Base-by-base conservation (phyloP, 2,329 filamentous ascomycete genomes). In the Fusarium tanahbumbuense region DNA sequence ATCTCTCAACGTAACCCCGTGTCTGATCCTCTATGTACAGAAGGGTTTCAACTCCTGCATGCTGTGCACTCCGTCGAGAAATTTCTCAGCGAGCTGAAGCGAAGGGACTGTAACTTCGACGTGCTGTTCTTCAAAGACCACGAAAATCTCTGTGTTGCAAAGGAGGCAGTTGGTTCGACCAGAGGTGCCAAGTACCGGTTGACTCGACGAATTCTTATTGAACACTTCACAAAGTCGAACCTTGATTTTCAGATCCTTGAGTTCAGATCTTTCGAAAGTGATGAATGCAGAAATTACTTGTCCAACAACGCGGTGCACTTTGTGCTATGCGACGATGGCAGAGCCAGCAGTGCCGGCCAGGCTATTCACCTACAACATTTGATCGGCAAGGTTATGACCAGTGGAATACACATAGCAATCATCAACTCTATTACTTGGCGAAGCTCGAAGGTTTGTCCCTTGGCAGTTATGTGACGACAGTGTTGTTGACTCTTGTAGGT, bases 1-100 rank as follows among this genome's bases (percentile, higher is more conserved):
- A 28, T 25, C 10, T 30, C 13, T 15, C 13, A 8, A 22, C 10
- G 10, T 34, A 20, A 60, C 23, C 32, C 23, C 23, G 8, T 11
- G 8, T 41, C 55, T 72, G 67, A 50, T 67, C 34, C 65, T 32
- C 63, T 45, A 40, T 12, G 5, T 11, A 30, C 66, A 86, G 83
- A 82, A 52, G 91, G 91, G 1, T 90, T 92, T 60, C 91, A 94
- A 77, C 77, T 94, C 9, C 82, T 94, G 1, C 92, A 93, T 76
- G 91, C 90, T 1, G 85, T 89, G 6, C 91, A 91, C 75, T 85
- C 87, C 2, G 87, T 93, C 1, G 92, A 94, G 77, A 82, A 81
- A 10, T 90, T 93, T 68, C 82, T 94, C 2, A 78, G 82, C 44
- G 84, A 87, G 58, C 83, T 94, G 18, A 81, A 83, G 44, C 84